Percentiles rank a stretch among this genome's conserved stretches.
Evolutionary conservation across 2,329 filamentous ascomycete species (phyloP).

Genomic region (Alternaria panax): DNA sequence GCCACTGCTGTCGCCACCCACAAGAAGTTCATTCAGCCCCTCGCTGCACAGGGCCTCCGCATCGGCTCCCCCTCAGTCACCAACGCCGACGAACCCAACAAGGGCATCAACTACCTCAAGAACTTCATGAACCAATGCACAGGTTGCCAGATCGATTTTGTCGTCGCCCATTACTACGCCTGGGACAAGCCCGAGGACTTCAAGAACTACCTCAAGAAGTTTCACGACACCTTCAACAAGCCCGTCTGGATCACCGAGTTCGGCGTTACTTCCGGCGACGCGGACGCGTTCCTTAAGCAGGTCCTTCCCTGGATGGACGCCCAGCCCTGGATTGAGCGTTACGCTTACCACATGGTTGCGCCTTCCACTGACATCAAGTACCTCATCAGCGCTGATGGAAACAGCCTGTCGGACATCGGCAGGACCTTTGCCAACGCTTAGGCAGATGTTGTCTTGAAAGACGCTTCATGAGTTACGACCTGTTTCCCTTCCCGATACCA

Average conservation of each 20-base stretch:
- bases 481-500: slow-evolving; percentile 41
- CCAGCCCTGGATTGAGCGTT: slow-evolving; percentile 42
- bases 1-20: slow-evolving; percentile 30
- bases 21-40: slow-evolving; percentile 37
- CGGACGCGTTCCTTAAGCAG: slow-evolving; percentile 39
- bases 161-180: slow-evolving; percentile 50
- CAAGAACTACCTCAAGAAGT: slow-evolving; percentile 48
- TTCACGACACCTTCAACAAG: slow-evolving; percentile 37
- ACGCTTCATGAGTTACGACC: slow-evolving; percentile 15
- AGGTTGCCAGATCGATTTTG: slow-evolving; percentile 46
- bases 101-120: slow-evolving; percentile 44
- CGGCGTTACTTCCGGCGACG: slow-evolving; percentile 35
- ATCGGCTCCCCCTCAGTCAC: slow-evolving; percentile 49
- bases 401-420: slow-evolving; percentile 30
- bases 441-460: slow-evolving; percentile 1
- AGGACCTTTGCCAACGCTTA: slow-evolving; percentile 21
- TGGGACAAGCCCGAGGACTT: slow-evolving; percentile 43
- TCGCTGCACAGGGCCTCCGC: slow-evolving; percentile 33
- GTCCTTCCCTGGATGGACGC: slow-evolving; percentile 47
- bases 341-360: slow-evolving; percentile 44
- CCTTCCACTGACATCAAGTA: slow-evolving; percentile 25
- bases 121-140: slow-evolving; percentile 36
- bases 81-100: slow-evolving; percentile 33
- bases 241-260: slow-evolving; percentile 51
- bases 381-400: slow-evolving; percentile 29